phyloP scores from a whole-genome alignment of 495 filamentous ascomycete species.

The Penicillium desertorum region DNA sequence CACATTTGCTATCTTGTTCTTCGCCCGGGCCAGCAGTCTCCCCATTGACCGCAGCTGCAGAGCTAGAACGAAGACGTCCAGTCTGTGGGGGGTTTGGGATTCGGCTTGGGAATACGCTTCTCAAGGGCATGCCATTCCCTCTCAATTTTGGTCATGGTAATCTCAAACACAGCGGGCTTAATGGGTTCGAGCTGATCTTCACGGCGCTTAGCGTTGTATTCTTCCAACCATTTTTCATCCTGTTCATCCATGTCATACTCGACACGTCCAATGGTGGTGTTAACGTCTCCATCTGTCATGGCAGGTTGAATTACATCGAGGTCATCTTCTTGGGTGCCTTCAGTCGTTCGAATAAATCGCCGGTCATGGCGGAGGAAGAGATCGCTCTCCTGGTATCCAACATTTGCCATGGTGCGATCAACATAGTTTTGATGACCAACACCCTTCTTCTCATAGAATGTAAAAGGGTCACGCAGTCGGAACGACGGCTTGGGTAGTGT shows the following conservation, averaged over 20 bases:
- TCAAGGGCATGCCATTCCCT: slow-evolving; percentile 98
- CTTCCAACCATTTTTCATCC: slow-evolving; percentile 92
- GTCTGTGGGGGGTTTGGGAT: slow-evolving; percentile 94
- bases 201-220: slow-evolving; percentile 73
- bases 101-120: slow-evolving; percentile 92
- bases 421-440: slow-evolving; percentile 67
- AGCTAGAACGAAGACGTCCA: slow-evolving; percentile 85
- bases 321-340: slow-evolving; percentile 80
- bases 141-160: slow-evolving; percentile 97
- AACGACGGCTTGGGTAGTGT: slow-evolving; percentile 65
- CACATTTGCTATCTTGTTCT: slow-evolving; percentile 96
- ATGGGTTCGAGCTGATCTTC: slow-evolving; percentile 72
- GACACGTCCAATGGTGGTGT: slow-evolving; percentile 68
- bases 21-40: slow-evolving; percentile 79
- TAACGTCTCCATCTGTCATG: slow-evolving; percentile 61
- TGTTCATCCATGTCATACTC: slow-evolving; percentile 99
- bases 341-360: slow-evolving; percentile 73
- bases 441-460: slow-evolving; percentile 60
- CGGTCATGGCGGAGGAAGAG: slow-evolving; percentile 75
- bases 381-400: slow-evolving; percentile 94
- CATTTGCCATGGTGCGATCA: slow-evolving; percentile 87
- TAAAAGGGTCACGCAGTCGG: slow-evolving; percentile 57
- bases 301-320: slow-evolving; percentile 61
- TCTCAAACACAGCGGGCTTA: slow-evolving; percentile 90
- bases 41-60: slow-evolving; percentile 87